Conservation (phyloP, 805 yeast genomes). For the Kluyveromyces wickerhamii region DNA sequence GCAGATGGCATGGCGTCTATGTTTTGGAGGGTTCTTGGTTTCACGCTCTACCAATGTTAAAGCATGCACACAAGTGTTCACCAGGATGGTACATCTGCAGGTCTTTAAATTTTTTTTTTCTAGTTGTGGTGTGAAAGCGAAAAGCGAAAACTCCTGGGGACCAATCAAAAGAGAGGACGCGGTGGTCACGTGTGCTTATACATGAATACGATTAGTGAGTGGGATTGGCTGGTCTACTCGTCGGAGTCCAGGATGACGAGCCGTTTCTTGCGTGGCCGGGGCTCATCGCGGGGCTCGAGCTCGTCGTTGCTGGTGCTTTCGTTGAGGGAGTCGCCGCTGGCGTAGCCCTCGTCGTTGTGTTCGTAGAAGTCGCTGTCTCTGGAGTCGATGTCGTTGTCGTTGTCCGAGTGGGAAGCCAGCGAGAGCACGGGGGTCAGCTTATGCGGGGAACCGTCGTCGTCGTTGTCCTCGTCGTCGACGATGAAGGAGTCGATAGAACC, state of each 20-base stretch:
- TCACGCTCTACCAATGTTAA: too few relatives aligned
- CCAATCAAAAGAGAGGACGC: too few relatives aligned
- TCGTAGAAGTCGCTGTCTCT: slow-evolving; percentile 25
- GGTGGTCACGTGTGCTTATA: too few relatives aligned
- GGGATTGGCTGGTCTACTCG: too few relatives aligned
- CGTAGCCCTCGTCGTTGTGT: slow-evolving; percentile 25
- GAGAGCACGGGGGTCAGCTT: slow-evolving; percentile 3
- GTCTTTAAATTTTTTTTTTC: too few relatives aligned
- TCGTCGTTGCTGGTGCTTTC: slow-evolving; percentile 12
- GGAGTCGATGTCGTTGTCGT: slow-evolving; percentile 2
- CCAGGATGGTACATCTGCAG: too few relatives aligned
- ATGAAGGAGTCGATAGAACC: slow-evolving; percentile 9
- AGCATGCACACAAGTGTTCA: too few relatives aligned
- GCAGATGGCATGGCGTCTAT: slow-evolving; percentile 26
- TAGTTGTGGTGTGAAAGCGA: too few relatives aligned
- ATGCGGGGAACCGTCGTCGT: slow-evolving; percentile 8
- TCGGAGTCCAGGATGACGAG: slow-evolving; percentile 21
- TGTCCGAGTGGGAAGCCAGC: background rate
- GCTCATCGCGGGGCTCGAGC: background rate
- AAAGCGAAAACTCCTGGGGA: too few relatives aligned
- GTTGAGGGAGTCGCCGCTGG: slow-evolving; percentile 27
- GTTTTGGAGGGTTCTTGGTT: too few relatives aligned
- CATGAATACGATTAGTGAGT: too few relatives aligned
- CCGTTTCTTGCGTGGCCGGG: slow-evolving; percentile 13
- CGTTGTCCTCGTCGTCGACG: slow-evolving; percentile 11